A percentile compares a stretch with the other conserved stretches of the same genome.
These are phyloP conservation scores for Panaeolus cyanescens DNA, from an alignment of 768 basidiomycete genomes.

Conservation along the genomic window DNA sequence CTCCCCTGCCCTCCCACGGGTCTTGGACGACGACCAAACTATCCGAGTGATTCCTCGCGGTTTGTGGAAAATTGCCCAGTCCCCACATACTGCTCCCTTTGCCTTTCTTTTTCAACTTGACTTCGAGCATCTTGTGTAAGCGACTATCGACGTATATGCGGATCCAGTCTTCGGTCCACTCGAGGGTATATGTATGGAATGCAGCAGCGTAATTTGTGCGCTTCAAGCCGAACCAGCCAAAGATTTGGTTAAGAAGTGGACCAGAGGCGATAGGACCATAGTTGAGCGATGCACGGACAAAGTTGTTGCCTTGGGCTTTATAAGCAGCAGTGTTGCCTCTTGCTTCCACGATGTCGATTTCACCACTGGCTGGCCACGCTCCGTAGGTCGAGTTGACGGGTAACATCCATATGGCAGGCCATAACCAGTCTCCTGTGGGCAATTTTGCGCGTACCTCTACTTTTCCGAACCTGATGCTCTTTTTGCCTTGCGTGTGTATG, in stretches of 20 bases:
- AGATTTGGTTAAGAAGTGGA: conserved; percentile 48
- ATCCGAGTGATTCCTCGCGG: conserved; percentile 55
- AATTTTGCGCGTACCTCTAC: conserved; percentile 66
- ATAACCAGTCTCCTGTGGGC: conserved; percentile 70
- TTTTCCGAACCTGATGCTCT: conserved; percentile 58
- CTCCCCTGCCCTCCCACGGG: conserved; percentile 61
- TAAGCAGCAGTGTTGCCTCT: conserved; percentile 64
- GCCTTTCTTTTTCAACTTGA: conserved; percentile 47
- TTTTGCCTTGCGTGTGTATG: conserved; percentile 65
- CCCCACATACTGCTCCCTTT: conserved; percentile 65
- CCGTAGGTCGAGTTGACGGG: conserved; percentile 67
- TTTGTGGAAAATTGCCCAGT: conserved; percentile 64
- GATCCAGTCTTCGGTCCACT: conserved; percentile 76
- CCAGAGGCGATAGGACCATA: conserved; percentile 57
- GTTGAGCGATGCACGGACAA: conserved; percentile 60
- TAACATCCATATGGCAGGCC: conserved; percentile 78
- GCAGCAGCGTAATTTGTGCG: conserved; percentile 44
- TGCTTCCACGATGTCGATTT: conserved; percentile 60
- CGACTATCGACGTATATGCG: conserved; percentile 77
- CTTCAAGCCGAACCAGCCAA: conserved; percentile 60
- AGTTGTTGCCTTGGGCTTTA: conserved; percentile 57
- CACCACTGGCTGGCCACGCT: conserved; percentile 57
- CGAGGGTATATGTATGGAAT: conserved; percentile 77
- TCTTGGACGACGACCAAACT: conserved; percentile 54
- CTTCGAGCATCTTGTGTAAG: conserved; percentile 60